Conservation (phyloP, 441 rosid species). For the Capsella rubella region DNA sequence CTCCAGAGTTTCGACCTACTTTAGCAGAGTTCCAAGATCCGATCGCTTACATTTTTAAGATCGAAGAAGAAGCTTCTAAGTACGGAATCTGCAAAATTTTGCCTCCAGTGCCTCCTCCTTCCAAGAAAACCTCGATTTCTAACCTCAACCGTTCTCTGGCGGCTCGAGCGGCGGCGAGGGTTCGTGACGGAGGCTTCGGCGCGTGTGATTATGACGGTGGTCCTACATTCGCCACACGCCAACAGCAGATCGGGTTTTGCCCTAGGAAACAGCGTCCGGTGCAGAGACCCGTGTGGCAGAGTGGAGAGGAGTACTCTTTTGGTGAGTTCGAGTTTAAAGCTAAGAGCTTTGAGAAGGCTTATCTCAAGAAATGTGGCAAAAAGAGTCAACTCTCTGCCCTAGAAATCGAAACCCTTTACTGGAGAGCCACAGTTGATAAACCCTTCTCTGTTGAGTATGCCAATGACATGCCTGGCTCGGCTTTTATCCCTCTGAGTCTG, state of each 20-base stretch:
- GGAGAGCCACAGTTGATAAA: constrained; percentile 94
- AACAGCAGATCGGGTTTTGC: constrained; percentile 99
- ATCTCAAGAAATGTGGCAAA: constrained; percentile 67
- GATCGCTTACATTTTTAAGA: constrained; percentile 96
- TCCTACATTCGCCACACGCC: constrained; percentile 97
- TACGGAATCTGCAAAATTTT: constrained; percentile 98
- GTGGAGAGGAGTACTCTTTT: constrained; percentile 86
- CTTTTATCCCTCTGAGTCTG: constrained; percentile 62
- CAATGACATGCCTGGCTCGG: constrained; percentile 98
- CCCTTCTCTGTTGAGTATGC: constrained; percentile 98
- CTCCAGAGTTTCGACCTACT: constrained; percentile 93
- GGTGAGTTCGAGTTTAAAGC: constrained; percentile 93
- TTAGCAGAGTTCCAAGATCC: constrained; percentile 97
- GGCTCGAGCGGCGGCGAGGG: constrained; percentile 55
- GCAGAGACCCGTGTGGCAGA: constrained; percentile 94
- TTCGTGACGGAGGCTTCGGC: constrained; percentile 28
- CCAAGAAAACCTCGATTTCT: constrained; percentile 72
- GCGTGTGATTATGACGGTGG: constrained; percentile 49
- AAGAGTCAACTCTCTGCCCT: constrained; percentile 65
- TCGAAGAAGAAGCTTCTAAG: constrained; percentile 94
- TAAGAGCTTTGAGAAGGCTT: constrained; percentile 73
- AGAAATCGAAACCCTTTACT: constrained; percentile 91
- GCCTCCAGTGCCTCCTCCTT: constrained; percentile 80
- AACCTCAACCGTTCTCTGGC: constrained; percentile 87
- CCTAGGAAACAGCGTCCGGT: constrained; percentile 90